Conservation (phyloP, 352 stramenopile genomes). For the Phytopythium delawarense region DNA sequence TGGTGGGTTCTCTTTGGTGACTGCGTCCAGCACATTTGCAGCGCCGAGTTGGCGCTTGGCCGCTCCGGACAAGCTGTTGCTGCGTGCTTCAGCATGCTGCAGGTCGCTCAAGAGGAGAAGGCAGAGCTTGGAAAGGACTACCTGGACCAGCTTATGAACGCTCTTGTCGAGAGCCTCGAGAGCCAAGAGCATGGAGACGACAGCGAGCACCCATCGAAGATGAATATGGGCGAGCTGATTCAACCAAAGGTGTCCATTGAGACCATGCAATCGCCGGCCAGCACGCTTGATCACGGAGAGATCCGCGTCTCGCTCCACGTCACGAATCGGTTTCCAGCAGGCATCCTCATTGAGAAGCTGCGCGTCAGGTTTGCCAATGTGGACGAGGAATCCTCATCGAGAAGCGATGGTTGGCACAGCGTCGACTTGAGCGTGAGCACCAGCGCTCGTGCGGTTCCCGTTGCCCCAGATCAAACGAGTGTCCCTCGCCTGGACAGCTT, state of each 20-base stretch:
- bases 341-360: slow-evolving; percentile 54
- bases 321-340: slow-evolving; percentile 53
- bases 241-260: slow-evolving; percentile 41
- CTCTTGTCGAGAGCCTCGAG: slow-evolving; percentile 41
- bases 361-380: slow-evolving; percentile 33
- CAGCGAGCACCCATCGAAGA: slow-evolving; percentile 1
- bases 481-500: slow-evolving; percentile 13
- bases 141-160: slow-evolving; percentile 41
- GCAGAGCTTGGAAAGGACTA: slow-evolving; percentile 40
- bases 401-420: not conserved
- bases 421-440: not conserved
- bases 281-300: slow-evolving; percentile 44
- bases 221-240: slow-evolving; percentile 60
- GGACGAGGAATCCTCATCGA: not conserved
- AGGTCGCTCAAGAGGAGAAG: slow-evolving; percentile 43
- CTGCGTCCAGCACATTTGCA: slow-evolving; percentile 53
- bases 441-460: not conserved
- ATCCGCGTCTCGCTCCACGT: slow-evolving; percentile 51
- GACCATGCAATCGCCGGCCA: slow-evolving; percentile 44
- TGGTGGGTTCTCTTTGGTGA: slow-evolving; percentile 62
- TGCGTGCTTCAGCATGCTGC: slow-evolving; percentile 62
- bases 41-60: slow-evolving; percentile 46
- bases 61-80: slow-evolving; percentile 47
- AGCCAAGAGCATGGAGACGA: not conserved
- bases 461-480: not conserved